Evolutionary conservation across 306 rosid species (phyloP).

Genomic region (Ochetophila trinervis): DNA sequence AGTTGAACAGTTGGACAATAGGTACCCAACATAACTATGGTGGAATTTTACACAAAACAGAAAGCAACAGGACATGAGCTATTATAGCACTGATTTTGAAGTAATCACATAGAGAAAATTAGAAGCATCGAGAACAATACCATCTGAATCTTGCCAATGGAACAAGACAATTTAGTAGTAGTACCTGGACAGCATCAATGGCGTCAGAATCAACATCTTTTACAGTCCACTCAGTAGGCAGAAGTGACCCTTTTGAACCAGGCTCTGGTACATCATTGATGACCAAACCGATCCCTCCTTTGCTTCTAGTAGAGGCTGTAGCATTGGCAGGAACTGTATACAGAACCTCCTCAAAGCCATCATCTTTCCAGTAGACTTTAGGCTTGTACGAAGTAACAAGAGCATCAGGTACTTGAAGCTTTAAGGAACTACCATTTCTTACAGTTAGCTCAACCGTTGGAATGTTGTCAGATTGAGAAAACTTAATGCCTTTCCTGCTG

Average conservation of each 20-base stretch:
- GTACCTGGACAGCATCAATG: constrained; percentile 92
- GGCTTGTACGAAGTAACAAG: constrained; percentile 91
- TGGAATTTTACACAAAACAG: too few species aligned
- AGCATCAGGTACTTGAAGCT: constrained; percentile 78
- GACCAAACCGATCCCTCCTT: constrained; percentile 84
- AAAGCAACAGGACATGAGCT: too few species aligned
- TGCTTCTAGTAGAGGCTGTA: constrained; percentile 37
- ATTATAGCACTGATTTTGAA: too few species aligned
- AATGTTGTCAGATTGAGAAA: constrained; percentile 45
- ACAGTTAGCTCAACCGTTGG: constrained; percentile 71
- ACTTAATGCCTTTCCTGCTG: constrained; percentile 76
- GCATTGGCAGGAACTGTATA: constrained; percentile 51
- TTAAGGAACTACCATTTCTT: constrained; percentile 84
- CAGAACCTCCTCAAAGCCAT: constrained; percentile 82
- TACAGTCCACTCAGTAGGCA: constrained; percentile 70
- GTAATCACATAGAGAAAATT: too few species aligned
- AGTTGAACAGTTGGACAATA: too few species aligned
- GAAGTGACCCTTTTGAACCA: constrained; percentile 39
- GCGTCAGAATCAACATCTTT: constrained; percentile 79
- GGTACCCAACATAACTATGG: too few species aligned
- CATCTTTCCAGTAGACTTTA: constrained; percentile 84
- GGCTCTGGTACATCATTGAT: constrained; percentile 53
- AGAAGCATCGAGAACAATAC: too few species aligned
- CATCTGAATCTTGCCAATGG: neutral
- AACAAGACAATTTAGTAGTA: neutral